These are phyloP conservation scores for Entomortierella beljakovae DNA, from an alignment of 192 early-diverging fungal species.

Conservation along the genomic window DNA sequence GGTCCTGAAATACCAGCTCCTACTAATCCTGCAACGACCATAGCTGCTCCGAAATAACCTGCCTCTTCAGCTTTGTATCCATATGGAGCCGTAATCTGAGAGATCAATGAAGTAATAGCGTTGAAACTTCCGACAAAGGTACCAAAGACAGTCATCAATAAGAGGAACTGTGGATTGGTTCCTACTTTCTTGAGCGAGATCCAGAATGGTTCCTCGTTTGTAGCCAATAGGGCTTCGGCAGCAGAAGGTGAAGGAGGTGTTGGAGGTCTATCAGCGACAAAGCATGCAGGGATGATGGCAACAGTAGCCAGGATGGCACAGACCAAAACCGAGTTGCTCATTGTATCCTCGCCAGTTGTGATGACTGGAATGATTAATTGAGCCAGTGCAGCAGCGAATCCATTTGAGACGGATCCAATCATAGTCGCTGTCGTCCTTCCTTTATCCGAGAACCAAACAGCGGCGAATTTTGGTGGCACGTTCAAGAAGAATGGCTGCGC, in stretches of 20 bases:
- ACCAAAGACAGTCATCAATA: conserved; percentile 21
- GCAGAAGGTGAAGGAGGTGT: conserved; percentile 58
- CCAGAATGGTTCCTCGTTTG: conserved; percentile 27
- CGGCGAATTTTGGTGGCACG: conserved; percentile 61
- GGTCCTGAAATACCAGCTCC: conserved; percentile 57
- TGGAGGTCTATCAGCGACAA: conserved; percentile 50
- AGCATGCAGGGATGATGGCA: conserved; percentile 52
- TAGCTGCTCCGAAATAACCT: conserved; percentile 62
- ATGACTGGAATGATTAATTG: conserved; percentile 57
- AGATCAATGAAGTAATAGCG: conserved; percentile 49
- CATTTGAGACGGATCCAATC: conserved; percentile 58
- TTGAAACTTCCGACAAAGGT: conserved; percentile 50
- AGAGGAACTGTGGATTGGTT: conserved; percentile 20
- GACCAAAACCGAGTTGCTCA: conserved; percentile 41
- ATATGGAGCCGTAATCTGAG: conserved; percentile 57
- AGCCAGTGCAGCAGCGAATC: conserved; percentile 57
- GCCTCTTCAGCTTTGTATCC: conserved; percentile 53
- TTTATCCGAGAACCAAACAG: conserved; percentile 60
- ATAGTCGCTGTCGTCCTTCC: conserved; percentile 58
- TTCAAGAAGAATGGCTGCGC: conserved; percentile 65
- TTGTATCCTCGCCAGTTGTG: conserved; percentile 15
- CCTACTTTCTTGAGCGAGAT: conserved; percentile 27
- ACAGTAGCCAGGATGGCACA: conserved; percentile 45
- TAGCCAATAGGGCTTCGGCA: conserved; percentile 11
- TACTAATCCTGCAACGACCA: conserved; percentile 65